Base-by-base conservation (phyloP, 1,284 basidiomycete species). In the Boletellus deceptivus region DNA sequence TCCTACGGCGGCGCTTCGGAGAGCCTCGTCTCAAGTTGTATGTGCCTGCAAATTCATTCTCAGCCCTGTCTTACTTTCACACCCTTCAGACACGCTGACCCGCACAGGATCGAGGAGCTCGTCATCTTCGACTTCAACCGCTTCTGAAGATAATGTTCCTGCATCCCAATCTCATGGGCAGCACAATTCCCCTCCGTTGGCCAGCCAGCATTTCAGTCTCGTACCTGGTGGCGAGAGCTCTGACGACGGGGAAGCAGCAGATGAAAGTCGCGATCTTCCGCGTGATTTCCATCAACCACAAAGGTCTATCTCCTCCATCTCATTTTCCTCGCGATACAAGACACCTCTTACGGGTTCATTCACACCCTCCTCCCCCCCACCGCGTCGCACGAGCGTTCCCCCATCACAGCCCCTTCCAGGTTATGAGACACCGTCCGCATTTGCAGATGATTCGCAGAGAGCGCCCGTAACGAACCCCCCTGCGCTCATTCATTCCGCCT, bases 371-470 rank as follows among this genome's bases (percentile, higher is more conserved):
- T 76, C 84, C 1, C 80, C 78, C 64, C 75, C 58, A 13, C 53
- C 55, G 16, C 59, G 58, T 38, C 48, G 57, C 56, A 49, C 41
- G 41, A 64, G 61, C 41, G 64, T 79, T 6, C 78, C 79, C 9
- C 64, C 67, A 4, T 67, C 64, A 24, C 89, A 91, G 64, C 89
- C 88, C n/a, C 75, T 82, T 48, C 86, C 88, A 4, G 73, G 71
- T 31, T 88, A 82, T 60, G 80, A 86, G 63, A 84, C 84, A 1
- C 79, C 80, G 16, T 90, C 89, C 31, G 85, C 86, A 4, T 91
- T 89, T 59, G 80, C 76, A 2, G 79, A 78, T 22, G 4, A 22
- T 36, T 69, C 75, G 29, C 67, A 68, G 7, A 67, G 78, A 29
- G 57, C 68, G 17, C 68, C 70, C 47, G 64, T 67, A 53, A 72